Evolutionary conservation across 768 basidiomycete species (phyloP), one percentile per base, ranked within the genome.

Genomic region (Cystobasidium onofrii): DNA sequence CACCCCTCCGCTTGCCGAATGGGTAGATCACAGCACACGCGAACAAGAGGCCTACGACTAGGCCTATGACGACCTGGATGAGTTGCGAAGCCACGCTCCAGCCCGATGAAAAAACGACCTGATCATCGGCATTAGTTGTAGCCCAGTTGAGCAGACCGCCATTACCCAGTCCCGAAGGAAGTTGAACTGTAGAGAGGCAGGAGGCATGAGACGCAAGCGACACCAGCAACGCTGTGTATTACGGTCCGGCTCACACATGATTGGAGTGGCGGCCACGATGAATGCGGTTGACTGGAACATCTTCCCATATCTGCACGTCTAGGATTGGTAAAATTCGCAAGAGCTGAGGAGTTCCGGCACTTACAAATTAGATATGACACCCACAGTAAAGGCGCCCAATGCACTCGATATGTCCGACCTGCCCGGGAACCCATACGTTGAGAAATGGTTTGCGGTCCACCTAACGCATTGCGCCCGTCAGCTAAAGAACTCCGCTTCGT

Each of bases 371-470:
- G 90, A 85, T 61, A 91, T 83, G 69, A 91, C 82, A 6, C 91
- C 90, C 50, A 92, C 90, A 0, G 88, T 87, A 77, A 93, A 90
- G 0, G 89, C 88, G 17, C 89, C 91, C 72, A 90, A 85, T 1
- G 90, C 89, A 6, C 90, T 88, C 33, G 86, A 87, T 79, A 92
- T 88, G 79, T 93, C 90, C 44, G 78, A 72, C 18, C 78, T 76
- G 17, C 64, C 65, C 1, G 41, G 12, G 66, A 79, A 79, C 0
- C 75, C 77, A 44, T 85, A 82, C 1, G 86, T 86, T 1, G 88
- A 79, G 75, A 81, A 90, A 78, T 90, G 87, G 80, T 91, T 93
- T 50, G 86, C 87, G 17, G 86, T 85, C 90, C 90, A 92, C 0
- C 91, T 90, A 23, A 86, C 81, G 72, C 84, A 87, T 1, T 39